phyloP scores from a whole-genome alignment of 2,329 filamentous ascomycete genomes.

The Fragosphaeria purpurea region DNA sequence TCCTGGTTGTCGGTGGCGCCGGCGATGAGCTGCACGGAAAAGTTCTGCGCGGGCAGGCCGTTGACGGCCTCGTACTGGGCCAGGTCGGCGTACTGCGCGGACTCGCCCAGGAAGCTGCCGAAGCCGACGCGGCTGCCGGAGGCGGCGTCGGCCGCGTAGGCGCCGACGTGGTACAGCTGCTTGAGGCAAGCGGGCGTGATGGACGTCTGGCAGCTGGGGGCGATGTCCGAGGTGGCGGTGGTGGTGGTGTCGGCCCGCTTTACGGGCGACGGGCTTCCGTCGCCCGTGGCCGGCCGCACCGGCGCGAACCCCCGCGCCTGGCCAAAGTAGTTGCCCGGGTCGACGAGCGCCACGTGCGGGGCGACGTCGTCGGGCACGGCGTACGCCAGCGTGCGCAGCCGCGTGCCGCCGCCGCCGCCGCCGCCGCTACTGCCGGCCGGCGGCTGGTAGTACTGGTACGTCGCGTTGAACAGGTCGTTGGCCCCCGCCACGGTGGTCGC shows the following conservation, averaged over 20 bases:
- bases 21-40: conserved; percentile 46
- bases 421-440: background rate
- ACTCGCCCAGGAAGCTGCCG: conserved; percentile 36
- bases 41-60: conserved; percentile 38
- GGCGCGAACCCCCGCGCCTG: conserved; percentile 6
- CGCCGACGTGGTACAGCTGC: conserved; percentile 36
- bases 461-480: conserved; percentile 19
- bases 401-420: conserved; percentile 15
- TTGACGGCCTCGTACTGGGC: conserved; percentile 42
- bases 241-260: background rate
- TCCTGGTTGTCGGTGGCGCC: conserved; percentile 40
- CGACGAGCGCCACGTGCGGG: conserved; percentile 48
- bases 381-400: conserved; percentile 46
- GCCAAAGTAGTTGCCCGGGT: conserved; percentile 55
- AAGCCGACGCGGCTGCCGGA: conserved; percentile 31
- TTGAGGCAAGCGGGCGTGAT: conserved; percentile 40
- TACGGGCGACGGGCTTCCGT: background rate
- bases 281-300: background rate
- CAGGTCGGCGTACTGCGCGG: conserved; percentile 38
- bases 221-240: conserved; percentile 12
- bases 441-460: conserved; percentile 18
- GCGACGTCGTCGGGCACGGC: conserved; percentile 48
- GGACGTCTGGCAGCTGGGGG: conserved; percentile 17
- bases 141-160: conserved; percentile 21
- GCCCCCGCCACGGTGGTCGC: conserved; percentile 17